Conservation (phyloP, 371 early-diverging fungal species). For the Mortierella sp. region DNA sequence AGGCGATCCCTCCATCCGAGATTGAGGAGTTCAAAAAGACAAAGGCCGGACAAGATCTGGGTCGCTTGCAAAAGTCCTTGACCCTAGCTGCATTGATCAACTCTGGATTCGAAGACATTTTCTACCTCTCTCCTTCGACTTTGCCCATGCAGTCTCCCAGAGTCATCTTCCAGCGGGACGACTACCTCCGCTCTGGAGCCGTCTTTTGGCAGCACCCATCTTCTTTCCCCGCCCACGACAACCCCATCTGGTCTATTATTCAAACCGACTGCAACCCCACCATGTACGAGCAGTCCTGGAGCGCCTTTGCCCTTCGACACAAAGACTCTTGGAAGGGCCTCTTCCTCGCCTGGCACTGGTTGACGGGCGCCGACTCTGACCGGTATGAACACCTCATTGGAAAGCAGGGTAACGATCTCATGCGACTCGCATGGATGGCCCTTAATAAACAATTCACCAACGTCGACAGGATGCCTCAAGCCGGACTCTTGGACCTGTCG, state of each 20-base stretch:
- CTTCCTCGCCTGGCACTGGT: constrained; percentile 54
- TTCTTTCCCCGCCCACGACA: constrained; percentile 38
- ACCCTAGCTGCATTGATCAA: constrained; percentile 57
- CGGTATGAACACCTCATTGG: constrained; percentile 34
- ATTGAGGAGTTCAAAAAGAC: constrained; percentile 29
- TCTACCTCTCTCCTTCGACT: constrained; percentile 49
- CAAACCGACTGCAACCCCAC: constrained; percentile 41
- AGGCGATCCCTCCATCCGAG: constrained; percentile 26
- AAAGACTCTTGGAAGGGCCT: constrained; percentile 56
- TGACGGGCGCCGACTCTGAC: constrained; percentile 24
- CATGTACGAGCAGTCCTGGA: constrained; percentile 53
- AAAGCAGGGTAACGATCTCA: constrained; percentile 33
- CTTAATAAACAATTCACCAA: constrained; percentile 28
- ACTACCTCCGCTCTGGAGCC: constrained; percentile 35
- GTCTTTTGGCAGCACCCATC: constrained; percentile 56
- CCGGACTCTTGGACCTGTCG: constrained; percentile 49
- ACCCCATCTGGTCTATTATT: constrained; percentile 45
- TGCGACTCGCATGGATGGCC: constrained; percentile 51
- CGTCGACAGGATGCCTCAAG: constrained; percentile 46
- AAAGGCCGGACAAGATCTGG: constrained; percentile 13
- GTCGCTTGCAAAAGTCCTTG: constrained; percentile 40
- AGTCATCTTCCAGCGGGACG: constrained; percentile 32
- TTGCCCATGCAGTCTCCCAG: constrained; percentile 50
- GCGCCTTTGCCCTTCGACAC: constrained; percentile 44
- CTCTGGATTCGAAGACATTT: constrained; percentile 56